phyloP scores from a whole-genome alignment of 2,329 filamentous ascomycete genomes.

The Aspergillus pseudoglaucus region DNA sequence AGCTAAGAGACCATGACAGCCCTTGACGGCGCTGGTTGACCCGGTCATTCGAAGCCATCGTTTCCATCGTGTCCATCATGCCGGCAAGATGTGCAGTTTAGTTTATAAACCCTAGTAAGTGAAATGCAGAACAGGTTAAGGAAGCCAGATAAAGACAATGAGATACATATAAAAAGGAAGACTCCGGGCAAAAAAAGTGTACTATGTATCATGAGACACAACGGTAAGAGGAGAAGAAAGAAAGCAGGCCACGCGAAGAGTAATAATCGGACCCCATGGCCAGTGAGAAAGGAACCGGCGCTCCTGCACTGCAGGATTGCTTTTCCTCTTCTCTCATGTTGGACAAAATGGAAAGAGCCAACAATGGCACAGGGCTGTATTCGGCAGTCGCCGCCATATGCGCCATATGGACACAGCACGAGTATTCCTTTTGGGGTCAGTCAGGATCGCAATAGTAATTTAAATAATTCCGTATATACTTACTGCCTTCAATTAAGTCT shows the following conservation, averaged over 20 bases:
- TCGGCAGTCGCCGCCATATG: too few relatives aligned
- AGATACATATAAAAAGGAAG: neutral
- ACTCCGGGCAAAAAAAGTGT: neutral
- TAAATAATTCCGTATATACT: too few relatives aligned
- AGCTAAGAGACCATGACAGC: slow-evolving; percentile 15
- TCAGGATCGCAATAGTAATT: too few relatives aligned
- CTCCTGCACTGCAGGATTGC: neutral
- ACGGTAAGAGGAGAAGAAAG: neutral
- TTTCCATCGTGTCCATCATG: neutral
- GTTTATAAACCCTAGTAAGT: neutral
- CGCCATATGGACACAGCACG: too few relatives aligned
- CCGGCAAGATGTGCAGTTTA: neutral
- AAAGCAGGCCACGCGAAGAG: neutral
- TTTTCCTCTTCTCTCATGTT: too few relatives aligned
- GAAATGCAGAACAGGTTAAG: neutral
- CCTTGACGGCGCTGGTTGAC: slow-evolving; percentile 4
- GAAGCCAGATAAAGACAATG: neutral
- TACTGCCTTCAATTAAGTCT: too few relatives aligned
- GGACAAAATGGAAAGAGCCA: too few relatives aligned
- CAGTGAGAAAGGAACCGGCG: neutral
- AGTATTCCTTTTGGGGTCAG: too few relatives aligned
- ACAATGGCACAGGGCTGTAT: too few relatives aligned
- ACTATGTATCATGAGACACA: neutral
- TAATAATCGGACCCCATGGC: neutral
- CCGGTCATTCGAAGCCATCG: slow-evolving; percentile 4